Base-by-base conservation (phyloP, 164 flowering plant species). In the Chimonanthus salicifolius region DNA sequence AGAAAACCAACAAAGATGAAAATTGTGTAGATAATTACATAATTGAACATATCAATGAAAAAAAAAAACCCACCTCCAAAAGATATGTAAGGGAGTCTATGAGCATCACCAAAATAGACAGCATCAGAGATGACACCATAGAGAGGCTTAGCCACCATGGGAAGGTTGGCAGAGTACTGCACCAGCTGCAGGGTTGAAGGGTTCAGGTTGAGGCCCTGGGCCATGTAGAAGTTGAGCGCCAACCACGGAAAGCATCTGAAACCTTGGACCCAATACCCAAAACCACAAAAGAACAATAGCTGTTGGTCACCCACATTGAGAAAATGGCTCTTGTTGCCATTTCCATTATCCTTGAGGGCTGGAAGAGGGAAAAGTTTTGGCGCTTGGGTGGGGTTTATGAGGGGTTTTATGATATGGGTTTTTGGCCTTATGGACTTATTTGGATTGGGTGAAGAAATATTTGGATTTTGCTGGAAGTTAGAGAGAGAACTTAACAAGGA, bases 181-280 rank as follows among this genome's bases (percentile, higher is more conserved):
- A 93, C 88, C 71, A 93, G 85, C 88, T 93, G 99, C 84, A 95
- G 79, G 7, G 85, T 85, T 11, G 96, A 85, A 45, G 98, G 97
- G 50, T 83, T 74, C 71, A 93, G 64, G 16, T 78, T 86, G 10
- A 95, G 89, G 74, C 77, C 78, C 62, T 88, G 74, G 13, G 88
- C 90, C 96, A 95, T 86, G 79, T 90, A 88, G 72, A 83, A 91
- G 74, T 89, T 91, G 43, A 93, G 79, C 44, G 91, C 99, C 76
- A 95, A 71, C 99, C 99, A 93, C 33, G 99, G 97, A 73, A 93
- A 92, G 72, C 96, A 89, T 82, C 99, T 88, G 64, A 92, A 89
- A n/a, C 99, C 99, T 66, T 92, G 94, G 2, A 93, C 83, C 98
- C 94, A 92, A 74, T 90, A 93, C 72, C 97, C 97, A 78, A 90